Percentiles rank a stretch among this genome's conserved stretches.
phyloP scores from a whole-genome alignment of 768 basidiomycete species.

The Goffeauzyma gilvescens region DNA sequence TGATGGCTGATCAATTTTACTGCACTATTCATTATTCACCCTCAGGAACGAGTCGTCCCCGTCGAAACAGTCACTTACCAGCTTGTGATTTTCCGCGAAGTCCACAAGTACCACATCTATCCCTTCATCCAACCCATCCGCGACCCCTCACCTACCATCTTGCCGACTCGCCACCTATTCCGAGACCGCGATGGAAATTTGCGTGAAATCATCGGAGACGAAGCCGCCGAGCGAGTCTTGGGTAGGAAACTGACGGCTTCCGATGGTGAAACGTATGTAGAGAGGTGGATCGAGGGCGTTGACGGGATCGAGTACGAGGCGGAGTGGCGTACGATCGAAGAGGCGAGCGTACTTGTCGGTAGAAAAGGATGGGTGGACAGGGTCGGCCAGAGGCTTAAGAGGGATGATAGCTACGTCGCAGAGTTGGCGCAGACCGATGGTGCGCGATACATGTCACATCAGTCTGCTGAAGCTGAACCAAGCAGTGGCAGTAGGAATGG shows the following conservation, averaged over 20 bases:
- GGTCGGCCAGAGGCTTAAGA: constrained; percentile 9
- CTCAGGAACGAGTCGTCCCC: constrained; percentile 23
- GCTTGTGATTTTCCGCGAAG: constrained; percentile 20
- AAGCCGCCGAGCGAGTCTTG: constrained; percentile 25
- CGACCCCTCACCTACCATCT: constrained; percentile 25
- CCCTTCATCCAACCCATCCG: constrained; percentile 28
- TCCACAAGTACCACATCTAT: constrained; percentile 28
- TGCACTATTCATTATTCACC: neutral
- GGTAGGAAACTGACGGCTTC: constrained; percentile 9
- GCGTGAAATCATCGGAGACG: constrained; percentile 29
- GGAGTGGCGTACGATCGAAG: neutral
- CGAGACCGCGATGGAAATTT: constrained; percentile 17
- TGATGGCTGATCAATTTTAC: neutral
- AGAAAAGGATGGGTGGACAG: constrained; percentile 8
- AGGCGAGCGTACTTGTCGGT: constrained; percentile 7
- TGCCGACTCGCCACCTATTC: constrained; percentile 25
- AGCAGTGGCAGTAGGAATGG: no score
- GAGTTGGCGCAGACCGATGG: no score
- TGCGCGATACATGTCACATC: no score
- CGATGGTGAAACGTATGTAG: constrained; percentile 4
- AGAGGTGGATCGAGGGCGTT: constrained; percentile 11
- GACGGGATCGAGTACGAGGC: constrained; percentile 8
- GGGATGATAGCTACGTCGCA: no score
- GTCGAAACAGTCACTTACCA: constrained; percentile 20
- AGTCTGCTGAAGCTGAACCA: no score